Conservation (phyloP, 2,329 filamentous ascomycete genomes). For the Monilinia fructicola region DNA sequence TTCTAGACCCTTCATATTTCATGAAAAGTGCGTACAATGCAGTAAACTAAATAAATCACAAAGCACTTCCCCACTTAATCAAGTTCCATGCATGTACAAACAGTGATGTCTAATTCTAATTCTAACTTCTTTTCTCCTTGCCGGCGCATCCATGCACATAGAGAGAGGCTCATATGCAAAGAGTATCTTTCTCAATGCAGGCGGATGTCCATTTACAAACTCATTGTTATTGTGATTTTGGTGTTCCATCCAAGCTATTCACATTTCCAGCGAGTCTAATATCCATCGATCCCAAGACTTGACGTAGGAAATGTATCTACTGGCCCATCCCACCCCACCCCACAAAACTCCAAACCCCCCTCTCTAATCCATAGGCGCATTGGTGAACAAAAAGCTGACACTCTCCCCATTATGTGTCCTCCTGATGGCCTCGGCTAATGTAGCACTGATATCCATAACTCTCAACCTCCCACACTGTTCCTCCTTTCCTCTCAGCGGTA, state of each 20-base stretch:
- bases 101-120: neutral
- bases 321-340: neutral
- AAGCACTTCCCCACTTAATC: neutral
- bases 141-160: neutral
- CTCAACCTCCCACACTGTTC: constrained; percentile 75
- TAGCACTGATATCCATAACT: constrained; percentile 89
- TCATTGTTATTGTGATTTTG: neutral
- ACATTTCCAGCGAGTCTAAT: neutral
- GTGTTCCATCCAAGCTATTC: too few species aligned
- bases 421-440: constrained; percentile 69
- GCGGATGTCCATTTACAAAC: neutral
- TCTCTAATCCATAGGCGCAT: constrained; percentile 54
- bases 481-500: constrained; percentile 78
- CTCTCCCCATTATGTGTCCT: constrained; percentile 68
- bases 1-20: neutral
- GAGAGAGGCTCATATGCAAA: neutral
- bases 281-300: too few species aligned
- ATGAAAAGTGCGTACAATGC: neutral
- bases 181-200: neutral
- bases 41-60: neutral
- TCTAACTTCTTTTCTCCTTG: neutral
- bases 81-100: neutral
- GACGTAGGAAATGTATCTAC: neutral
- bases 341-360: neutral
- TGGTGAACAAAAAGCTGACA: constrained; percentile 67